Evolutionary conservation across 2,329 filamentous ascomycete species (phyloP).

Genomic region (Cordyceps sp.): DNA sequence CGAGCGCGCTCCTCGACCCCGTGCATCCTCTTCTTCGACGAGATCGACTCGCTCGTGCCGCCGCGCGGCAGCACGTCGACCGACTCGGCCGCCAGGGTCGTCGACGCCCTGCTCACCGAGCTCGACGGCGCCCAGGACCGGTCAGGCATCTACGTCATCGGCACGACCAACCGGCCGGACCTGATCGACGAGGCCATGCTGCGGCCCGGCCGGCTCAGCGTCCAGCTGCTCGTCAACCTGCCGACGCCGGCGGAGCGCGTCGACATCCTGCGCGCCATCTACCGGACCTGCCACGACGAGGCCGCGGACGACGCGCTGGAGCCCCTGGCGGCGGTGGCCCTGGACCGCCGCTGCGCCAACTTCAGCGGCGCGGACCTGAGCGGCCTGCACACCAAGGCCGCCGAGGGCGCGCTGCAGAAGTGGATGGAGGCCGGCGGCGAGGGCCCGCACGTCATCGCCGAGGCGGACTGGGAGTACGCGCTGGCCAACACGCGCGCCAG

Average conservation of each 20-base stretch:
- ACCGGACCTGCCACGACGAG: conserved; percentile 23
- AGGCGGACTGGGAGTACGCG: conserved; percentile 35
- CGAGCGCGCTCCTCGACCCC: conserved; percentile 74
- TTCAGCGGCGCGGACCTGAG: conserved; percentile 58
- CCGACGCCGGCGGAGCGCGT: conserved; percentile 65
- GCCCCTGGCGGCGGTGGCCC: conserved; percentile 46
- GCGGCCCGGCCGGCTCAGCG: conserved; percentile 76
- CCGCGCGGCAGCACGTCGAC: conserved; percentile 62
- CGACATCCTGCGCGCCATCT: conserved; percentile 64
- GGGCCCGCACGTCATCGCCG: conserved; percentile 10
- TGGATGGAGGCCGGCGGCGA: conserved; percentile 14
- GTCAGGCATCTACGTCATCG: conserved; percentile 82
- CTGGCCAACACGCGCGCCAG: conserved; percentile 30
- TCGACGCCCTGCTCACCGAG: conserved; percentile 89
- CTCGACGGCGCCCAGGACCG: conserved; percentile 72
- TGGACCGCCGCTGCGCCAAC: conserved; percentile 48
- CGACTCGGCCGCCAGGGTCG: conserved; percentile 74
- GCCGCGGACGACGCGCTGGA: conserved; percentile 28
- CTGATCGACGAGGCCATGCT: conserved; percentile 96
- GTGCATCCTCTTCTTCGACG: conserved; percentile 96
- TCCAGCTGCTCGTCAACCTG: conserved; percentile 75
- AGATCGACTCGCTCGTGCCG: conserved; percentile 84
- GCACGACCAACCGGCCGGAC: conserved; percentile 86
- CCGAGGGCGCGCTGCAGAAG: conserved; percentile 27
- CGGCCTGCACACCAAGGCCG: conserved; percentile 28